A percentile compares a stretch with the other conserved stretches of the same genome.
Conservation (phyloP, 1,284 basidiomycete species). For the Trametes hirsuta region DNA sequence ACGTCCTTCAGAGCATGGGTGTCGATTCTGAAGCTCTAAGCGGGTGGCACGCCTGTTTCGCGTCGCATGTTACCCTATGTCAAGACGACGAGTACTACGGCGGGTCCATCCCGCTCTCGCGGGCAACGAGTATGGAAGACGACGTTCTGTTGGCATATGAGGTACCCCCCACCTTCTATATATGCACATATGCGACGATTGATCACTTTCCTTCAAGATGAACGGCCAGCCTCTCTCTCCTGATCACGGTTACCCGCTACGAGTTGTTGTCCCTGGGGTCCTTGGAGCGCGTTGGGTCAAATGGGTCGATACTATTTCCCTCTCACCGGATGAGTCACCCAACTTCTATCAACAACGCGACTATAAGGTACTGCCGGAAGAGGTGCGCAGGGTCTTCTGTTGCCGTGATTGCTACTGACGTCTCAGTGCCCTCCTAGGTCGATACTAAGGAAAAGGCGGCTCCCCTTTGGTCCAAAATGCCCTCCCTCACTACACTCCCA, state of each 20-base stretch:
- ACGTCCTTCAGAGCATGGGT: slow-evolving; percentile 52
- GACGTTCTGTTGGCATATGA: slow-evolving; percentile 68
- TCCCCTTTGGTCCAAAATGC: slow-evolving; percentile 50
- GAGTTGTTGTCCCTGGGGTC: slow-evolving; percentile 71
- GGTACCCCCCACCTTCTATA: slow-evolving; percentile 33
- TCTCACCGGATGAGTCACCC: slow-evolving; percentile 57
- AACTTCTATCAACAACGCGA: slow-evolving; percentile 73
- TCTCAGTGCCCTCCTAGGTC: slow-evolving; percentile 10
- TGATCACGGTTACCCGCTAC: slow-evolving; percentile 72
- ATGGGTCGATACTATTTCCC: slow-evolving; percentile 67
- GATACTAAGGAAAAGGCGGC: slow-evolving; percentile 40
- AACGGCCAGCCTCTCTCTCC: slow-evolving; percentile 62
- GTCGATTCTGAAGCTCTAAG: slow-evolving; percentile 33
- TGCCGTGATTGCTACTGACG: background rate
- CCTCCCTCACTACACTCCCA: slow-evolving; percentile 61
- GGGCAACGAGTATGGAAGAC: slow-evolving; percentile 48
- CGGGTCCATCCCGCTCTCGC: slow-evolving; percentile 57
- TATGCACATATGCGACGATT: slow-evolving; percentile 2
- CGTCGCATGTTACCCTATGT: slow-evolving; percentile 62
- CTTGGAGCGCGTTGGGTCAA: slow-evolving; percentile 80
- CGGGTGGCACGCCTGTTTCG: slow-evolving; percentile 58
- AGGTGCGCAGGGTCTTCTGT: slow-evolving; percentile 38
- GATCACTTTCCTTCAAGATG: slow-evolving; percentile 50
- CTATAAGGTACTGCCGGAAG: slow-evolving; percentile 66
- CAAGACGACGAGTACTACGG: slow-evolving; percentile 66